Base-by-base conservation (phyloP, 169 alveolate genomes). In the Babesia caballi region DNA sequence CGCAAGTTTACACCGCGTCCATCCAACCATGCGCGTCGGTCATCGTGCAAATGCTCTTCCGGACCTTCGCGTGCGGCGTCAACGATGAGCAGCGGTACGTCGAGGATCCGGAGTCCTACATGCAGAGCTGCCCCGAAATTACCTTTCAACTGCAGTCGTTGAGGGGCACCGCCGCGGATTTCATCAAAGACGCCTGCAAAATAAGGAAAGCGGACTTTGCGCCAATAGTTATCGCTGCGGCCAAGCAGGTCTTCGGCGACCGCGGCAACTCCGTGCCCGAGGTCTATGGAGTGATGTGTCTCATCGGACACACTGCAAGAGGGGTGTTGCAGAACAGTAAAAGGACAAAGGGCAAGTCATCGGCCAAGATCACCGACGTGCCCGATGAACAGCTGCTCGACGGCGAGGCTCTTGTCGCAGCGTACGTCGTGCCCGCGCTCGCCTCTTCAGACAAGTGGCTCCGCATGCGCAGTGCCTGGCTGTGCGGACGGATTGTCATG, bases 401-500 rank as follows among this genome's bases (percentile, higher is more conserved):
- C 28, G 86, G 86, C 2, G 86, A 78, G 46, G 82, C 69, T 3
- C 58, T 68, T 11, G 9, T 78, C 14, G 58, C 36, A 19, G 44
- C 54, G 33, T 65, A 59, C 51, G 82, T 78, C 21, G 28, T 51
- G n/a, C 53, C 50, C 3, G 21, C 68, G 53, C 68, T 78, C 11
- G 35, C 33, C 23, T 78, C 86, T 0, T 36, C 41, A 17, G 76
- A 78, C 44, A 49, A 61, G 38, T 78, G 86, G 86, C 32, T 78
- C 11, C 36, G 86, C 40, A 78, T 69, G 82, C 54, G 86, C 4
- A 49, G 69, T 21, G 68, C 78, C 9, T 78, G 86, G 86, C 70
- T 78, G 28, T 67, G 82, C n/a, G 86, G 86, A 0, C 49, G 82
- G 11, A 54, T 78, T 2, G 57, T 69, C 38, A 53, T 33, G 68